Evolutionary conservation across 139 green algal genomes (phyloP).

Genomic region (Gonium pectorale): DNA sequence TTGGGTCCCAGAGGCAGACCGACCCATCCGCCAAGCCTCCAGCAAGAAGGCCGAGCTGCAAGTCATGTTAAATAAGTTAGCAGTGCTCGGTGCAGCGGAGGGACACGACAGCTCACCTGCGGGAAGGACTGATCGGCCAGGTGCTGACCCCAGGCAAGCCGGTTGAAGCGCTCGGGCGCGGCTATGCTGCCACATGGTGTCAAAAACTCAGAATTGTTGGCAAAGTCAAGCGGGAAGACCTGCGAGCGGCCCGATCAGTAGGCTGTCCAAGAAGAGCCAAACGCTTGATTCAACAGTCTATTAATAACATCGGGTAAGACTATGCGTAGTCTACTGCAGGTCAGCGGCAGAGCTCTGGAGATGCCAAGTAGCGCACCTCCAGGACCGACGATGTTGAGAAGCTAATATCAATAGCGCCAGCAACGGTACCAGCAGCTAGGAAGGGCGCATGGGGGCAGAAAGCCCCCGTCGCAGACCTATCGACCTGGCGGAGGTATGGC

Average conservation of each 20-base stretch:
- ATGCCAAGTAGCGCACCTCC: slow-evolving; percentile 73
- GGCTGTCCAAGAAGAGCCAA: too few relatives aligned
- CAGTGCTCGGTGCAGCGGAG: background rate
- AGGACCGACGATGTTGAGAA: slow-evolving; percentile 85
- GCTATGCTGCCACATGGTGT: slow-evolving; percentile 69
- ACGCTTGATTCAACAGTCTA: too few relatives aligned
- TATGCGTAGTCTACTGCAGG: too few relatives aligned
- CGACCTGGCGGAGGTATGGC: slow-evolving; percentile 75
- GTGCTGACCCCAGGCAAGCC: slow-evolving; percentile 85
- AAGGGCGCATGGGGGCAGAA: slow-evolving; percentile 80
- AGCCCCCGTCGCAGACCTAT: slow-evolving; percentile 78
- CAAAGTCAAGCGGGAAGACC: slow-evolving; percentile 85
- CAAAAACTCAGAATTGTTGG: slow-evolving; percentile 54
- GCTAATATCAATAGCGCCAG: slow-evolving; percentile 91
- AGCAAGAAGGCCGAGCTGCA: slow-evolving; percentile 91
- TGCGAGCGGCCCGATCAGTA: too few relatives aligned
- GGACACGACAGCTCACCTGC: slow-evolving; percentile 23
- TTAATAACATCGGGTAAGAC: too few relatives aligned
- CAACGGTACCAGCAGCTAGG: slow-evolving; percentile 89
- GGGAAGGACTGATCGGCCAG: slow-evolving; percentile 38
- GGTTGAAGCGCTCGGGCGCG: slow-evolving; percentile 89
- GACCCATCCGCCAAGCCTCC: slow-evolving; percentile 93
- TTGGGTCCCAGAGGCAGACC: slow-evolving; percentile 93
- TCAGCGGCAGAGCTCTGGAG: too few relatives aligned
- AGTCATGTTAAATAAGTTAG: background rate